Conservation (phyloP, 2,329 filamentous ascomycete genomes). For the Pleoardoris graminearum region DNA sequence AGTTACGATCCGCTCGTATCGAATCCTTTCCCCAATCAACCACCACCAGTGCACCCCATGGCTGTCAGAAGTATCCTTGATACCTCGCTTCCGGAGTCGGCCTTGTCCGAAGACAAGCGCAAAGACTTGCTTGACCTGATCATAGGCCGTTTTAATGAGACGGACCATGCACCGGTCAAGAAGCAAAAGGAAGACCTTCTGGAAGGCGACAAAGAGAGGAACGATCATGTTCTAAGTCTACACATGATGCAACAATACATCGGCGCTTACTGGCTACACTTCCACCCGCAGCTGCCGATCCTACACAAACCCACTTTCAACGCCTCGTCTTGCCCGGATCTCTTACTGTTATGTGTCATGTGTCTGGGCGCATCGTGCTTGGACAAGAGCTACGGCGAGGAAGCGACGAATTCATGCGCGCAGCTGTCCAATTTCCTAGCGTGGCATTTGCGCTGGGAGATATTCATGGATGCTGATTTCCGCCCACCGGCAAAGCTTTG, state of each 20-base stretch:
- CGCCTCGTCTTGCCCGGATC: slow-evolving; percentile 80
- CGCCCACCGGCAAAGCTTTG: slow-evolving; percentile 90
- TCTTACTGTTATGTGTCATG: slow-evolving; percentile 86
- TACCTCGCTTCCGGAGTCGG: slow-evolving; percentile 74
- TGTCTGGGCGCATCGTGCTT: slow-evolving; percentile 88
- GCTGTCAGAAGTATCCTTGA: slow-evolving; percentile 84
- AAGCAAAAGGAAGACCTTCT: slow-evolving; percentile 77
- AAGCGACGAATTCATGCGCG: slow-evolving; percentile 74
- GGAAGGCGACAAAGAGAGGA: slow-evolving; percentile 71
- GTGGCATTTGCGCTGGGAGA: slow-evolving; percentile 92
- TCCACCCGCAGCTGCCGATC: slow-evolving; percentile 92
- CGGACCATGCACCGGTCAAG: slow-evolving; percentile 71
- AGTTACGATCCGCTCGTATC: slow-evolving; percentile 54
- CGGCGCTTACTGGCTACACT: slow-evolving; percentile 89
- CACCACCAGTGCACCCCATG: slow-evolving; percentile 77
- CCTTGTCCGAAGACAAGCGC: slow-evolving; percentile 85
- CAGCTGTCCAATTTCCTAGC: slow-evolving; percentile 87
- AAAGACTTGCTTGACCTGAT: slow-evolving; percentile 83
- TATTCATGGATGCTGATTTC: slow-evolving; percentile 90
- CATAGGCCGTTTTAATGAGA: slow-evolving; percentile 77
- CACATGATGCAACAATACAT: slow-evolving; percentile 95
- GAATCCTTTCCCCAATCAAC: slow-evolving; percentile 53
- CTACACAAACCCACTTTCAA: slow-evolving; percentile 93
- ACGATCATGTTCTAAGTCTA: slow-evolving; percentile 71
- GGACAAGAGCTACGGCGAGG: slow-evolving; percentile 76